These are phyloP conservation scores for Nigrospora sphaerica DNA, from an alignment of 2,329 filamentous ascomycete species.

Conservation along the genomic window DNA sequence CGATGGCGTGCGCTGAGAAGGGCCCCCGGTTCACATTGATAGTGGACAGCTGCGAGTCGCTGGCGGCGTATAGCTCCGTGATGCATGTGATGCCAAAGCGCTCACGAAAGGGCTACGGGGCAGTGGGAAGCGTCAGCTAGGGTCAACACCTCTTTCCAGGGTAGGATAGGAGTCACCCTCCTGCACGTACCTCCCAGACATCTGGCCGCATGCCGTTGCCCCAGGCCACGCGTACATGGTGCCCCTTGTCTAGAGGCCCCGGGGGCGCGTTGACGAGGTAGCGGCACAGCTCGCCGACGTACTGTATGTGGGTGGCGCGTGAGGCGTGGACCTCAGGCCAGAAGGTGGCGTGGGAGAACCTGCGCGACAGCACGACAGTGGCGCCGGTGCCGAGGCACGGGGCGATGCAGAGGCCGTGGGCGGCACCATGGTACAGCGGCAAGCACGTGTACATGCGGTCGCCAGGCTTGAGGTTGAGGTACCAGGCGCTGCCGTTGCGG, in stretches of 20 bases:
- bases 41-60: constrained; percentile 59
- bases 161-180: too few species aligned
- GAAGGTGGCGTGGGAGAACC: constrained; percentile 63
- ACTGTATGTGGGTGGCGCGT: constrained; percentile 60
- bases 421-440: constrained; percentile 71
- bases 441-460: constrained; percentile 70
- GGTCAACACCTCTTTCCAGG: too few species aligned
- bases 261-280: constrained; percentile 65
- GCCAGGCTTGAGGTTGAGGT: constrained; percentile 12
- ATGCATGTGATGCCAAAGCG: constrained; percentile 56
- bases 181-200: constrained; percentile 43
- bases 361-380: constrained; percentile 54
- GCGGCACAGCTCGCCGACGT: constrained; percentile 70
- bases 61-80: constrained; percentile 69
- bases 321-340: constrained; percentile 65
- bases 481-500: constrained; percentile 6
- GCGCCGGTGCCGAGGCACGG: constrained; percentile 39
- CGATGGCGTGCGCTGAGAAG: constrained; percentile 55
- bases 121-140: too few species aligned
- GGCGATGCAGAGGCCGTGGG: constrained; percentile 45
- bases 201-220: constrained; percentile 64
- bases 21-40: constrained; percentile 52
- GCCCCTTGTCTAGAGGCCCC: constrained; percentile 48
- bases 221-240: constrained; percentile 50
- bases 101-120: constrained; percentile 40